Percentiles rank a stretch among this genome's conserved stretches.
These are phyloP conservation scores for Luzula sylvatica DNA, from an alignment of 176 grass and related monocot species.

Conservation along the genomic window DNA sequence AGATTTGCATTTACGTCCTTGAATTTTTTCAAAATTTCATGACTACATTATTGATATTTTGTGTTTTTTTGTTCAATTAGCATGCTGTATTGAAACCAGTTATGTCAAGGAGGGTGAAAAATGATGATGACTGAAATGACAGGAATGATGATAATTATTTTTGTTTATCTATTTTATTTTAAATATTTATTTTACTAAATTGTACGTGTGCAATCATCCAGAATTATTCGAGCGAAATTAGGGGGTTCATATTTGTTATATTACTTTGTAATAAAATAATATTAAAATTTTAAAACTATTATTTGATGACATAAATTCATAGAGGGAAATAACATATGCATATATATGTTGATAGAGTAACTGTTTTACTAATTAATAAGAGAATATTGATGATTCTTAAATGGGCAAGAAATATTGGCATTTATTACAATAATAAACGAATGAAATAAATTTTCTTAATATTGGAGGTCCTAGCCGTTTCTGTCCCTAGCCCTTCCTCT, in stretches of 20 bases:
- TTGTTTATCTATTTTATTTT: slow-evolving; percentile 7
- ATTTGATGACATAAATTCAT: no score
- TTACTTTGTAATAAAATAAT: no score
- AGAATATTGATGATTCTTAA: no score
- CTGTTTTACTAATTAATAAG: no score
- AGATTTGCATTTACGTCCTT: slow-evolving; percentile 13
- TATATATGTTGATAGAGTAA: no score
- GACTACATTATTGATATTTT: not conserved
- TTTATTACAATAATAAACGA: no score
- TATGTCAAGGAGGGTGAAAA: slow-evolving; percentile 94
- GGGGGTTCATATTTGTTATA: slow-evolving; percentile 94
- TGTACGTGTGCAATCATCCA: slow-evolving; percentile 98
- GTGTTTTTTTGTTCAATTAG: slow-evolving; percentile 30
- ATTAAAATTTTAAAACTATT: no score
- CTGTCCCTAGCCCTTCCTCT: no score
- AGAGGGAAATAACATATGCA: no score
- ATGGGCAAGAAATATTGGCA: no score
- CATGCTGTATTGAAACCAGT: slow-evolving; percentile 97
- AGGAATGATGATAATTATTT: slow-evolving; percentile 50
- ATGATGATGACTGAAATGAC: slow-evolving; percentile 99
- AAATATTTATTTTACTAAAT: slow-evolving; percentile 4
- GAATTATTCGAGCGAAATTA: slow-evolving; percentile 98
- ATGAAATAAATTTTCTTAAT: no score
- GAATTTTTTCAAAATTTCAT: not conserved
- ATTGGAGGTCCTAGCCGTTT: no score